A percentile compares a stretch with the other conserved stretches of the same genome.
Conservation (phyloP, 257 asterid genomes). For the Nicotiana paniculata region DNA sequence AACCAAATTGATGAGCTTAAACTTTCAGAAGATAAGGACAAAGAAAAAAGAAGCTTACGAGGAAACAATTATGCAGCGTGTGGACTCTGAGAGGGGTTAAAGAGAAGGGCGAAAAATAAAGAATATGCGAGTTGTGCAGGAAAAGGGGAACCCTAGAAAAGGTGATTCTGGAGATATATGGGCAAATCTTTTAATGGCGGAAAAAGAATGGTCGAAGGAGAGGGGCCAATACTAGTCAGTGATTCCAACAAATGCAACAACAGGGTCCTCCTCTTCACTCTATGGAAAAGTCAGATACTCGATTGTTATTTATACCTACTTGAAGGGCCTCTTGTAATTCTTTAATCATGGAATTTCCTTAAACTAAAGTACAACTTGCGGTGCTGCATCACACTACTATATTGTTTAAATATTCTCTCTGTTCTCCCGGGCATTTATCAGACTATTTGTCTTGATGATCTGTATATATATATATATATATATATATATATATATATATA, state of each 20-base stretch:
- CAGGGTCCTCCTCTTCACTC: not conserved
- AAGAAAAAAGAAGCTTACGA: not conserved
- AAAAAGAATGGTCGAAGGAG: conserved; percentile 20
- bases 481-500: too few species aligned
- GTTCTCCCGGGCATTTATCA: too few species aligned
- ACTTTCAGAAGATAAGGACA: not conserved
- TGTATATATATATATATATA: too few species aligned
- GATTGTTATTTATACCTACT: conserved; percentile 13
- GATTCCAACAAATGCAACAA: conserved; percentile 7
- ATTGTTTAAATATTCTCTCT: too few species aligned
- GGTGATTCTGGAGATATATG: not conserved
- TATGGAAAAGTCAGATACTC: not conserved
- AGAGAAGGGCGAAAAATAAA: not conserved
- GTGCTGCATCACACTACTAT: too few species aligned
- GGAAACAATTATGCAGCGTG: not conserved
- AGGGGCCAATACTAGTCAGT: conserved; percentile 26
- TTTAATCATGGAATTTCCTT: not conserved
- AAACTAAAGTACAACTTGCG: too few species aligned
- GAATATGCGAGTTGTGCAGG: not conserved
- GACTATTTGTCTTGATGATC: too few species aligned
- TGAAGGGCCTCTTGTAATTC: conserved; percentile 2
- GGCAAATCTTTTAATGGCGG: conserved; percentile 21
- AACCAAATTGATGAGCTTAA: too few species aligned
- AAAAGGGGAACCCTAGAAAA: conserved; percentile 28
- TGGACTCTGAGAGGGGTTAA: not conserved